These are phyloP conservation scores for Cyberlindnera galapagoensis DNA, from an alignment of 805 yeast genomes.

Conservation along the genomic window DNA sequence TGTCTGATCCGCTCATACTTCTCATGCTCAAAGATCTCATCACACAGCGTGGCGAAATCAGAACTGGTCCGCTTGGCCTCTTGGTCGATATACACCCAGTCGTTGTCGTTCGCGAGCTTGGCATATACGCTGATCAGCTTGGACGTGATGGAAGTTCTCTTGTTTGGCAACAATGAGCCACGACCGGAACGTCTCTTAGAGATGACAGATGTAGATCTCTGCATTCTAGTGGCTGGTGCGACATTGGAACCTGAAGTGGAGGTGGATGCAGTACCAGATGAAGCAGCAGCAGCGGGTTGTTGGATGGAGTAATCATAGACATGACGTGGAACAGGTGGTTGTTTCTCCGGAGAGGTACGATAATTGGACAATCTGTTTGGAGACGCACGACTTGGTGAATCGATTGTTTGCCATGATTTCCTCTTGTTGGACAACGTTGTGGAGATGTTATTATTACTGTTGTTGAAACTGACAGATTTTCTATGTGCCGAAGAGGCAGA, in stretches of 20 bases:
- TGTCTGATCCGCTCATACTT: conserved; percentile 51
- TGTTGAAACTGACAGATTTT: conserved; percentile 41
- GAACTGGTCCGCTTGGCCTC: conserved; percentile 73
- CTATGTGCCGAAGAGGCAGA: conserved; percentile 44
- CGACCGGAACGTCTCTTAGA: conserved; percentile 27
- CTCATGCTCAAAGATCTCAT: conserved; percentile 69
- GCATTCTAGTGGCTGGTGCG: conserved; percentile 7
- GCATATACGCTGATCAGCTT: conserved; percentile 70
- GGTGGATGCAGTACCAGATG: conserved; percentile 5
- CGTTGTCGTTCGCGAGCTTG: conserved; percentile 51
- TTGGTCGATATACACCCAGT: conserved; percentile 64
- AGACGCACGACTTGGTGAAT: conserved; percentile 19
- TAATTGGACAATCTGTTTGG: conserved; percentile 13
- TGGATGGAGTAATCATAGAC: conserved; percentile 13
- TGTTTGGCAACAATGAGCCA: conserved; percentile 34
- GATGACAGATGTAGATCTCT: conserved; percentile 4
- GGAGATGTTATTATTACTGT: too few relatives aligned
- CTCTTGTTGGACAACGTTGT: too few relatives aligned
- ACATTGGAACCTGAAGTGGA: conserved; percentile 2
- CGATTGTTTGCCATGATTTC: too few relatives aligned
- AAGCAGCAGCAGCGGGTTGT: conserved; percentile 7
- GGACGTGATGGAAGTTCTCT: conserved; percentile 68
- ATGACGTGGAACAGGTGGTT: conserved; percentile 21
- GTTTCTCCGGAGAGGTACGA: conserved; percentile 8
- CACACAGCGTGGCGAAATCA: conserved; percentile 72